Evolutionary conservation across 2,329 filamentous ascomycete species (phyloP).

Genomic region (Fusarium sp.): DNA sequence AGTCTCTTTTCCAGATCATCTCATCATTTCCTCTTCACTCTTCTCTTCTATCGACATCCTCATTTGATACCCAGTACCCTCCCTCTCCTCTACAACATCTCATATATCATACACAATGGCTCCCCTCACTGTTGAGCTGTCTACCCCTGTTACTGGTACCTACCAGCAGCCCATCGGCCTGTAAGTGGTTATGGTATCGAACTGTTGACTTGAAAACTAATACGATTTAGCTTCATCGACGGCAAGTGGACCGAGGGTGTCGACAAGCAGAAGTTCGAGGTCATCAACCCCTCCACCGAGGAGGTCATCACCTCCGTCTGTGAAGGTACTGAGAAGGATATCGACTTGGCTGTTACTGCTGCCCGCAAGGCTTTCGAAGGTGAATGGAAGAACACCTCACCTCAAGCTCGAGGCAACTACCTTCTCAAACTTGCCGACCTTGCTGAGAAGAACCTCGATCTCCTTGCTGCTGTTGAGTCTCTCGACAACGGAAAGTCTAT

Average conservation of each 20-base stretch:
- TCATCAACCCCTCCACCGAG: slow-evolving; percentile 88
- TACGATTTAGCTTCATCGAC: slow-evolving; percentile 79
- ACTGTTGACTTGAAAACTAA: slow-evolving; percentile 30
- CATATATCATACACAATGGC: slow-evolving; percentile 37
- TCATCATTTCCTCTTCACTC: slow-evolving; percentile 18
- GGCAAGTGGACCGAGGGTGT: slow-evolving; percentile 84
- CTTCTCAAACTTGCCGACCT: slow-evolving; percentile 83
- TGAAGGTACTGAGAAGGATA: slow-evolving; percentile 89
- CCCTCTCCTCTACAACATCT: slow-evolving; percentile 1
- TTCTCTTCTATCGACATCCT: slow-evolving; percentile 19
- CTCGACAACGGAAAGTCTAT: slow-evolving; percentile 90
- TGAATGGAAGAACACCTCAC: slow-evolving; percentile 73
- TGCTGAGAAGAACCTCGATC: slow-evolving; percentile 79
- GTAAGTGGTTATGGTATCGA: slow-evolving; percentile 54
- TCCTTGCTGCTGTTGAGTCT: slow-evolving; percentile 83
- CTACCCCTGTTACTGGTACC: slow-evolving; percentile 71
- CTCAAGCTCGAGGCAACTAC: slow-evolving; percentile 74
- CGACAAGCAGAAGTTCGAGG: slow-evolving; percentile 91
- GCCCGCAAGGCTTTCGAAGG: slow-evolving; percentile 88
- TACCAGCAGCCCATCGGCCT: slow-evolving; percentile 70
- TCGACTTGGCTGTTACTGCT: slow-evolving; percentile 81
- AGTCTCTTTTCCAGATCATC: slow-evolving; percentile 39
- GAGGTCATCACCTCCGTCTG: slow-evolving; percentile 84
- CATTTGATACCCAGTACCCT: slow-evolving; percentile 38
- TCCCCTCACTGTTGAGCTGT: slow-evolving; percentile 66